A percentile compares a stretch with the other conserved stretches of the same genome.
These are phyloP conservation scores for Suillus decipiens DNA, from an alignment of 768 basidiomycete species.

Conservation along the genomic window DNA sequence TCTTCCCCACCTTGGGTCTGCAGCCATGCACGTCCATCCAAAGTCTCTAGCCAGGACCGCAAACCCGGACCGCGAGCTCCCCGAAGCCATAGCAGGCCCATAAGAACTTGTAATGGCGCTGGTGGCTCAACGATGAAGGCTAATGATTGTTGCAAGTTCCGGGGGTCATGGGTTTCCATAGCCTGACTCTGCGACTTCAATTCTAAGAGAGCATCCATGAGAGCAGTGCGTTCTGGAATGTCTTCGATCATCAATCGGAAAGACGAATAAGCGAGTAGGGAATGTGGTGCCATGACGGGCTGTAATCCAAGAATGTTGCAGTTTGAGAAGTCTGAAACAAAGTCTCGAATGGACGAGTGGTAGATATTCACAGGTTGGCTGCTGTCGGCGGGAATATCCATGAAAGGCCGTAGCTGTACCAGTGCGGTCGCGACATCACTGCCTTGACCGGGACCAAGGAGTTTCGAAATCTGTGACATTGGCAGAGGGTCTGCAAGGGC, in stretches of 20 bases:
- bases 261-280: neutral
- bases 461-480: neutral
- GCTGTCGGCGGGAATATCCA: neutral
- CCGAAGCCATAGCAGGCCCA: neutral
- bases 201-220: neutral
- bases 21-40: neutral
- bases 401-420: neutral
- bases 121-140: neutral
- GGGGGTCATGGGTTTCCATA: neutral
- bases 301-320: neutral
- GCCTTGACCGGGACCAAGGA: neutral
- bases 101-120: neutral
- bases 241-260: neutral
- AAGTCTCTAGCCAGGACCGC: neutral
- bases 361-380: neutral
- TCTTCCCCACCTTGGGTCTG: neutral
- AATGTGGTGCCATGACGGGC: neutral
- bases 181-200: neutral
- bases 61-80: neutral
- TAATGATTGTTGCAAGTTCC: neutral
- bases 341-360: neutral
- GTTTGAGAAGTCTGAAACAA: neutral
- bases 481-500: neutral
- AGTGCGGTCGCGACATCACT: neutral
- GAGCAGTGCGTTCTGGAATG: neutral